Conservation (phyloP, 169 alveolate genomes). For the Plasmodium ovale region DNA sequence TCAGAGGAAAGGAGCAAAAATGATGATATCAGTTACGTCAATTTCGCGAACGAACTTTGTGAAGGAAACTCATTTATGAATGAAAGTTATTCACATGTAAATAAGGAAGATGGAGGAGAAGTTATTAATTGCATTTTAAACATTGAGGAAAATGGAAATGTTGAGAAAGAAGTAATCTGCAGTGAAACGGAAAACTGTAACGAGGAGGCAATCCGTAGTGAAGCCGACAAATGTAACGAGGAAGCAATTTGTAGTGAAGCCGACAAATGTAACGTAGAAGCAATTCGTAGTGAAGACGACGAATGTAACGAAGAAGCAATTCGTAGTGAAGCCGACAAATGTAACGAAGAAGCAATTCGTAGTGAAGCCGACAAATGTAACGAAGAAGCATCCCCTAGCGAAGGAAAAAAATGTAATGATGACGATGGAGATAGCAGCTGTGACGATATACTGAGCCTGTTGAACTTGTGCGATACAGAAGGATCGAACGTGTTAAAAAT, state of each 20-base stretch:
- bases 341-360: too few species aligned
- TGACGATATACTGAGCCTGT: slow-evolving; percentile 42
- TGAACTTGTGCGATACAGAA: slow-evolving; percentile 8
- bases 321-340: too few species aligned
- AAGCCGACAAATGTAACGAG: too few species aligned
- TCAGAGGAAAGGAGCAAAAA: background rate
- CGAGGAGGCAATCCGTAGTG: too few species aligned
- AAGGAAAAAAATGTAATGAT: background rate
- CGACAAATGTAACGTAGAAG: too few species aligned
- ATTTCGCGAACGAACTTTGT: background rate
- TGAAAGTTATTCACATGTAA: background rate
- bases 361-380: too few species aligned
- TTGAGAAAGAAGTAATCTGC: too few species aligned
- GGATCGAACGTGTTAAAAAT: slow-evolving; percentile 44
- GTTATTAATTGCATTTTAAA: slow-evolving; percentile 21
- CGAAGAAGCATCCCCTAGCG: background rate
- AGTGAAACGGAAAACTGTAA: too few species aligned
- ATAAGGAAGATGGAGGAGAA: slow-evolving; percentile 14
- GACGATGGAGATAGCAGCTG: background rate
- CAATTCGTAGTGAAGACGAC: too few species aligned
- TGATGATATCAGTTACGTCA: slow-evolving; percentile 16
- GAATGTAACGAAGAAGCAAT: too few species aligned
- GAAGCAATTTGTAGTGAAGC: too few species aligned
- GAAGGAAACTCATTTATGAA: slow-evolving; percentile 5
- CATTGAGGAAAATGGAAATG: slow-evolving; percentile 5